phyloP scores from a whole-genome alignment of 2,329 filamentous ascomycete species.

The Xylariaceae sp. region DNA sequence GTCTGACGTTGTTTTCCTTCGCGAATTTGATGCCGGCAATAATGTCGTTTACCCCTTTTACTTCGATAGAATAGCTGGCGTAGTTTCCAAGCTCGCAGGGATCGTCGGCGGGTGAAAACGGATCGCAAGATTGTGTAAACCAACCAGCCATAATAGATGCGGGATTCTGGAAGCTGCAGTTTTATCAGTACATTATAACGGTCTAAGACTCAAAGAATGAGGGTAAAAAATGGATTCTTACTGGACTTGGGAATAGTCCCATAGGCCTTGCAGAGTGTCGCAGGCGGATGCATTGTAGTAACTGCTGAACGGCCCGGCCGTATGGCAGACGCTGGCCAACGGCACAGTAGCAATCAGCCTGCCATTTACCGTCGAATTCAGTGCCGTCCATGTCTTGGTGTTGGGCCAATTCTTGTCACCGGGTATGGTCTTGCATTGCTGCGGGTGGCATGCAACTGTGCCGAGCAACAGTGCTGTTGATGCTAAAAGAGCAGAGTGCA shows the following conservation, averaged over 20 bases:
- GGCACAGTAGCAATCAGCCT: not conserved
- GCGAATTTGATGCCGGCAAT: conserved; percentile 32
- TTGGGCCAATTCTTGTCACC: not conserved
- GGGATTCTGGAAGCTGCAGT: not conserved
- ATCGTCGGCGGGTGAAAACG: not conserved
- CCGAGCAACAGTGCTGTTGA: not conserved
- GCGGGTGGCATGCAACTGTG: not conserved
- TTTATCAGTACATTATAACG: not conserved
- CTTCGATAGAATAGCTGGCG: conserved; percentile 24
- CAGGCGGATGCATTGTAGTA: not conserved
- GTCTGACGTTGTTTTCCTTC: conserved; percentile 36
- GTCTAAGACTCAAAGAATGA: not conserved
- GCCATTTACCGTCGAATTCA: not conserved
- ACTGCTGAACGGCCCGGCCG: not conserved
- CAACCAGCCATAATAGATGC: not conserved
- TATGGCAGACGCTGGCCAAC: not conserved
- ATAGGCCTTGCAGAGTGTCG: not conserved
- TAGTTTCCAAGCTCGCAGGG: conserved; percentile 3
- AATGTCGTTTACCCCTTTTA: conserved; percentile 17
- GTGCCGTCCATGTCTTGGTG: not conserved
- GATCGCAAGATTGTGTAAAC: not conserved
- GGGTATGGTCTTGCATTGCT: not conserved
- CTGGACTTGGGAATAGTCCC: not conserved
- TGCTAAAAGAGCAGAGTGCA: not conserved
- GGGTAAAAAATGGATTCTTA: not conserved